phyloP scores from a whole-genome alignment of 306 rosid species.

The Rosa chinensis region DNA sequence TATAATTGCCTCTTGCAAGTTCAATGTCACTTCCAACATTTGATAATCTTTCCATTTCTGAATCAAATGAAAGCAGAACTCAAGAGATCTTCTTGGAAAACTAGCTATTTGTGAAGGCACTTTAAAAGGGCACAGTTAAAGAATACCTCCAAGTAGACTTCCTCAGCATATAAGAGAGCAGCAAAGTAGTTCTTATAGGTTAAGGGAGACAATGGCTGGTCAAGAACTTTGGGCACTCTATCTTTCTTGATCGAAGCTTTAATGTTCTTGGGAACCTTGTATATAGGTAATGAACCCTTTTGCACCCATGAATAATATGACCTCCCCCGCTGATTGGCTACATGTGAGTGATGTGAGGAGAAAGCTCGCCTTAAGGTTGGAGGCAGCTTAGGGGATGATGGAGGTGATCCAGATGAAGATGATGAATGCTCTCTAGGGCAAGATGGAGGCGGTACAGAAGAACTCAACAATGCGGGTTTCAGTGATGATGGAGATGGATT shows the following conservation, averaged over 20 bases:
- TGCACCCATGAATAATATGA: not conserved
- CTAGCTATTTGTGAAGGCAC: not conserved
- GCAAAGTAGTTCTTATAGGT: constrained; percentile 40
- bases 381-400: not conserved
- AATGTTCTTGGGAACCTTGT: constrained; percentile 24
- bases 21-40: constrained; percentile 8
- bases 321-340: not conserved
- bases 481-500: not conserved
- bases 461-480: not conserved
- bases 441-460: too few relatives aligned
- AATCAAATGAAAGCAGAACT: not conserved
- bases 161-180: constrained; percentile 39
- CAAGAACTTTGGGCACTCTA: constrained; percentile 28
- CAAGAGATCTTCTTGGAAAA: not conserved
- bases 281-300: constrained; percentile 18
- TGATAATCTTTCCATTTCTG: constrained; percentile 19
- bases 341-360: not conserved
- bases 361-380: not conserved
- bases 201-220: constrained; percentile 26
- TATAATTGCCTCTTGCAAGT: not conserved
- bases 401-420: not conserved
- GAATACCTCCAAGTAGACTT: constrained; percentile 33
- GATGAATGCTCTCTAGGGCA: not conserved
- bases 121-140: not conserved
- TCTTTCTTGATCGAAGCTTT: constrained; percentile 30